Evolutionary conservation across 2,329 filamentous ascomycete genomes (phyloP).

Genomic region (Fusarium nisikadoi): DNA sequence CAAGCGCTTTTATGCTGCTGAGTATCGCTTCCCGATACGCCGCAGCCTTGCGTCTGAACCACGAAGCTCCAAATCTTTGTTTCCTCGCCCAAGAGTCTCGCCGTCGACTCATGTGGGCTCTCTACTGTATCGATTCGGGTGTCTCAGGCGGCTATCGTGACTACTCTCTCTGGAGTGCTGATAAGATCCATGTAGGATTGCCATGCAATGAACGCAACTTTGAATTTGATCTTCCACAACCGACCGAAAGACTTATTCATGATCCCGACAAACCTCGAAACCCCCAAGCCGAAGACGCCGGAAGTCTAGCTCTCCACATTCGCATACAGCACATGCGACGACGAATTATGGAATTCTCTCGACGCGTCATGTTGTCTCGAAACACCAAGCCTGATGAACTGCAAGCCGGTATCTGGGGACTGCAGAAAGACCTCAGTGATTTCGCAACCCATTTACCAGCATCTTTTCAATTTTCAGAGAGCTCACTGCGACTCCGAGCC

Average conservation of each 20-base stretch:
- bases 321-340: conserved; percentile 66
- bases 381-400: conserved; percentile 57
- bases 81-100: conserved; percentile 56
- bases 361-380: conserved; percentile 51
- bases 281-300: conserved; percentile 60
- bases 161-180: conserved; percentile 56
- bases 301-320: conserved; percentile 66
- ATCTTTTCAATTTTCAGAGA: conserved; percentile 68
- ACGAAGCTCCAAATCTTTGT: conserved; percentile 54
- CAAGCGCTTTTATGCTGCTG: conserved; percentile 58
- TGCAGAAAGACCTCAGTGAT: conserved; percentile 61
- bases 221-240: conserved; percentile 67
- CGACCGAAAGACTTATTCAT: conserved; percentile 62
- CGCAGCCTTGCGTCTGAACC: conserved; percentile 56
- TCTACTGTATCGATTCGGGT: conserved; percentile 56
- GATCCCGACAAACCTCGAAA: conserved; percentile 53
- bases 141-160: conserved; percentile 57
- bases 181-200: conserved; percentile 54
- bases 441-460: conserved; percentile 65
- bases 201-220: conserved; percentile 59
- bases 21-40: conserved; percentile 57
- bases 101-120: conserved; percentile 56
- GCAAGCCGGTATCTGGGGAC: conserved; percentile 55
- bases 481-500: conserved; percentile 64
- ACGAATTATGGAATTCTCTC: conserved; percentile 64